A percentile compares a stretch with the other conserved stretches of the same genome.
Conservation (phyloP, 306 rosid genomes). For the Acacia confusa region DNA sequence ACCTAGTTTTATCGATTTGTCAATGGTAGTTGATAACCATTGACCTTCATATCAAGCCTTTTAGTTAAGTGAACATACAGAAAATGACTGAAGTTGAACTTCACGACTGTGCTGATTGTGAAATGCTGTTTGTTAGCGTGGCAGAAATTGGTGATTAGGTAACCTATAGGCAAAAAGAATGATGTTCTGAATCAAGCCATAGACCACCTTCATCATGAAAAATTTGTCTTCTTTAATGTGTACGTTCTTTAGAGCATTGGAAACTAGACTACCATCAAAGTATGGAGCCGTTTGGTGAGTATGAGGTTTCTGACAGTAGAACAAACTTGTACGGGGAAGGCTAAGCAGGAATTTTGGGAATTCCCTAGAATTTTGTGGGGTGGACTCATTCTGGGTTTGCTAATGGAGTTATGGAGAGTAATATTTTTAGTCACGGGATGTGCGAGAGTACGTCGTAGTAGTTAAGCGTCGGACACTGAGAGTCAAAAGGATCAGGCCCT, state of each 20-base stretch:
- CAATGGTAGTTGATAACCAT: constrained; percentile 49
- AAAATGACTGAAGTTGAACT: constrained; percentile 45
- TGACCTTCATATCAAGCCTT: constrained; percentile 31
- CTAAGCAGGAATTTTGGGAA: background rate
- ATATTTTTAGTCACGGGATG: constrained; percentile 35
- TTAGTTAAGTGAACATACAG: constrained; percentile 35
- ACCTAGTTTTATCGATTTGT: constrained; percentile 37
- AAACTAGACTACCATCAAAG: constrained; percentile 12
- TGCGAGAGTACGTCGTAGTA: constrained; percentile 6
- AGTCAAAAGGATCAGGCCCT: constrained; percentile 33
- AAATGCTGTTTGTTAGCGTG: constrained; percentile 37
- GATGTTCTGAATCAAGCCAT: constrained; percentile 11
- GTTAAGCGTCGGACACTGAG: constrained; percentile 30
- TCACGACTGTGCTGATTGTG: constrained; percentile 53
- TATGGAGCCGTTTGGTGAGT: constrained; percentile 9
- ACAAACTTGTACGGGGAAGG: background rate
- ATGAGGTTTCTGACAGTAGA: background rate
- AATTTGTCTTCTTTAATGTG: background rate
- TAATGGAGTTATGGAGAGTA: constrained; percentile 15
- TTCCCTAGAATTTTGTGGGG: background rate
- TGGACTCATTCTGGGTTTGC: background rate
- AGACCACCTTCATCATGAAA: constrained; percentile 11
- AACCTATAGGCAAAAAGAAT: constrained; percentile 6
- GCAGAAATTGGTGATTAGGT: constrained; percentile 30
- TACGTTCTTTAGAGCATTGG: background rate